Base-by-base conservation (phyloP, 2,329 filamentous ascomycete species). In the Talaromyces sp. region DNA sequence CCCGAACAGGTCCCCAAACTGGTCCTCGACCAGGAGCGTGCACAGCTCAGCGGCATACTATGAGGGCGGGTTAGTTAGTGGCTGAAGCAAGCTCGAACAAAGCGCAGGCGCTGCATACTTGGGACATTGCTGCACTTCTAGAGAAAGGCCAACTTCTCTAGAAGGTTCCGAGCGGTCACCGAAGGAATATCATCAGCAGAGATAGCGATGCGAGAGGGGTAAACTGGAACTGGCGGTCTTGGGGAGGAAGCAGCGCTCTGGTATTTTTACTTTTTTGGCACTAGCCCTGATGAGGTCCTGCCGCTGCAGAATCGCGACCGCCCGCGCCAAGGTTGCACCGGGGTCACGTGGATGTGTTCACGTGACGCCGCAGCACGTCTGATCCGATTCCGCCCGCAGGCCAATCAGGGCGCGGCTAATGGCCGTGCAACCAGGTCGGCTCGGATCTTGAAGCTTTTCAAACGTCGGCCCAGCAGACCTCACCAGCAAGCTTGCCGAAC, bases 1-100 rank as follows among this genome's bases (percentile, higher is more conserved):
- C 73, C 92, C 91, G 65, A 92, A 92, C 62, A 98, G 86, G 79
- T 96, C 91, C 72, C 95, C 95, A 76, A 95, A 93, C 63, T 91
- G 84, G 74, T 97, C 92, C 73, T 92, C 88, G 65, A 98, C 88
- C 65, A 97, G 84, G 73, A 96, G 87, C 80, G 88, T 85, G 81
- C 92, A 96, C 72, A 98, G 90, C 85, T 97, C 91, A 71, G 89
- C 87, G 68, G 90, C 84, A 74, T 90, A 85, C 80, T 92, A 66
- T 22, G 11, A 60, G 47, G 42, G 39, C 44, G 30, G 33, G 39
- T 44, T 59, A 51, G 51, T 52, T 27, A 42, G 27, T 42, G 65
- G 22, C 44, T 47, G 44, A 17, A 19, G 44, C 19, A 30, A 61
- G 60, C 57, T 62, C 33, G 49, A 49, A 44, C 19, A 42, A 54